Percentiles rank a stretch among this genome's conserved stretches.
phyloP scores from a whole-genome alignment of 768 basidiomycete genomes.

The Mycena crocata region DNA sequence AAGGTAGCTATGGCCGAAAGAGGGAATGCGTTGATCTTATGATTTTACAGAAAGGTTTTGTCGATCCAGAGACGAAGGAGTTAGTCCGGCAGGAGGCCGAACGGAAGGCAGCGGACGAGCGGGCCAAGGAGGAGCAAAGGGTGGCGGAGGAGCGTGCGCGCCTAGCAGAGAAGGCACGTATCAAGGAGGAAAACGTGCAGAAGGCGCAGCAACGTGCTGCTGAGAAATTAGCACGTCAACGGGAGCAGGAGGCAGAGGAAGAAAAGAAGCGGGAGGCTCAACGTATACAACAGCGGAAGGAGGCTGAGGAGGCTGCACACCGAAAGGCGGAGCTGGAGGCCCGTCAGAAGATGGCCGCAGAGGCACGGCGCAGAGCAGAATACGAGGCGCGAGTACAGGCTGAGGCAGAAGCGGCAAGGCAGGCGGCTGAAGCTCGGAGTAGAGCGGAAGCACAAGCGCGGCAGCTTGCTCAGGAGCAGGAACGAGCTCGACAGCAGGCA shows the following conservation, averaged over 20 bases:
- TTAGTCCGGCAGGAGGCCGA: slow-evolving; percentile 36
- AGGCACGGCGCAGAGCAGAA: slow-evolving; percentile 28
- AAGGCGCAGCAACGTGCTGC: slow-evolving; percentile 34
- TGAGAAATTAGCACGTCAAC: slow-evolving; percentile 31
- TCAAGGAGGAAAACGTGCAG: slow-evolving; percentile 43
- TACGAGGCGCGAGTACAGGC: slow-evolving; percentile 26
- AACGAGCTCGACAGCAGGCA: slow-evolving; percentile 25
- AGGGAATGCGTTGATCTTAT: not conserved
- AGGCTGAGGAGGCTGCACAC: slow-evolving; percentile 29
- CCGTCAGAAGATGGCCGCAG: slow-evolving; percentile 20
- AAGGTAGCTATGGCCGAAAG: slow-evolving; percentile 40
- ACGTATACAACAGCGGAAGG: slow-evolving; percentile 13
- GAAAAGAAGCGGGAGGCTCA: slow-evolving; percentile 22
- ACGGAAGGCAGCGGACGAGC: slow-evolving; percentile 42
- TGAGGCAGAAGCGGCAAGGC: slow-evolving; percentile 29
- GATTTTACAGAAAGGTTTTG: slow-evolving; percentile 47
- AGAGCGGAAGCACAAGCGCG: slow-evolving; percentile 22
- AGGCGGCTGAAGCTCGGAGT: slow-evolving; percentile 18
- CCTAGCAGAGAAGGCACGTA: slow-evolving; percentile 42
- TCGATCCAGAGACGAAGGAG: slow-evolving; percentile 43
- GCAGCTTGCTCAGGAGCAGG: slow-evolving; percentile 22
- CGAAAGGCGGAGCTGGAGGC: slow-evolving; percentile 25
- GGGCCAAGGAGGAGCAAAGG: slow-evolving; percentile 38
- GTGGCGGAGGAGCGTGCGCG: slow-evolving; percentile 45
- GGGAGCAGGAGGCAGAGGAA: slow-evolving; percentile 24